Percentiles rank a stretch among this genome's conserved stretches.
Conservation (phyloP, 768 basidiomycete species). For the Leccinum ochraceum region DNA sequence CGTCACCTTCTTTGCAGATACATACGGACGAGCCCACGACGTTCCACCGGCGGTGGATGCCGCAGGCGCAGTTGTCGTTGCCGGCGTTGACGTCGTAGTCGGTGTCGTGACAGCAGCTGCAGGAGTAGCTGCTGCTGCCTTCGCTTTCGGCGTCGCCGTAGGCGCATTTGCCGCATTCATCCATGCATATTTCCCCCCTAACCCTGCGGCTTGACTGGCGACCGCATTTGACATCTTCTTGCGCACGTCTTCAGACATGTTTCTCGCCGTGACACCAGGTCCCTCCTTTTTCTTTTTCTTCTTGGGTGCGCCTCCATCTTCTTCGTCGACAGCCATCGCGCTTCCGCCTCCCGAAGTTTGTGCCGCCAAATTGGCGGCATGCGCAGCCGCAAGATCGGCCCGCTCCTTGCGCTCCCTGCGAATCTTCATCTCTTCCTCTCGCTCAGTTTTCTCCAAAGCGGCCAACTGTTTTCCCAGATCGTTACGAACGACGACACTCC, state of each 20-base stretch:
- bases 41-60: slow-evolving; percentile 29
- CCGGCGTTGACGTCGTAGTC: slow-evolving; percentile 28
- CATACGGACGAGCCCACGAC: slow-evolving; percentile 65
- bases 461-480: slow-evolving; percentile 80
- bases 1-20: slow-evolving; percentile 50
- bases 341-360: slow-evolving; percentile 44
- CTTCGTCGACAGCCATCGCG: slow-evolving; percentile 41
- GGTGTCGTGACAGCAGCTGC: slow-evolving; percentile 30
- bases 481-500: slow-evolving; percentile 73
- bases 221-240: slow-evolving; percentile 93
- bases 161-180: slow-evolving; percentile 69
- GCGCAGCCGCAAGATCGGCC: slow-evolving; percentile 68
- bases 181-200: slow-evolving; percentile 85
- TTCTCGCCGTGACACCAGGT: slow-evolving; percentile 80
- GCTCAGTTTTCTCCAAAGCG: slow-evolving; percentile 73
- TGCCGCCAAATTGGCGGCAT: slow-evolving; percentile 61
- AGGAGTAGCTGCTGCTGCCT: slow-evolving; percentile 35
- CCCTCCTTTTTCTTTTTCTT: slow-evolving; percentile 83
- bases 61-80: slow-evolving; percentile 35
- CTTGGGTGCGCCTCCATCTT: slow-evolving; percentile 64
- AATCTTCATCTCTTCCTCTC: slow-evolving; percentile 79
- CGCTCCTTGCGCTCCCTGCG: slow-evolving; percentile 80
- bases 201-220: slow-evolving; percentile 85
- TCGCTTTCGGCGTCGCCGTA: slow-evolving; percentile 41
- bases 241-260: slow-evolving; percentile 88